Percentiles rank a stretch among this genome's conserved stretches.
phyloP scores from a whole-genome alignment of 2,329 filamentous ascomycete genomes.

The Aspergillus japonicus region DNA sequence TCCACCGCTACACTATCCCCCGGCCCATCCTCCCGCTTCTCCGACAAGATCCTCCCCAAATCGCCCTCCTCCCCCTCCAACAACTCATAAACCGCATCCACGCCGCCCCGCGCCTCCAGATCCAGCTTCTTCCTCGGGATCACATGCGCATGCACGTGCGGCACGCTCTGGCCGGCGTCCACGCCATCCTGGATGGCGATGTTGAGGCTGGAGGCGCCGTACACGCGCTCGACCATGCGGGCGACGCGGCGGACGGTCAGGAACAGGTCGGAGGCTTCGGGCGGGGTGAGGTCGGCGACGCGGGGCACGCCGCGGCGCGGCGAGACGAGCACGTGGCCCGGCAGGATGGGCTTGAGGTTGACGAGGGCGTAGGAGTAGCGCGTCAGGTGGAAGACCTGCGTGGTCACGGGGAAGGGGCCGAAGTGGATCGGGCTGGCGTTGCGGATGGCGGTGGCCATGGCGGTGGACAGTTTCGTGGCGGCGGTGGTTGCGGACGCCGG shows the following conservation, averaged over 20 bases:
- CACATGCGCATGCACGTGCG: slow-evolving; percentile 90
- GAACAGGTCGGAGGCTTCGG: slow-evolving; percentile 83
- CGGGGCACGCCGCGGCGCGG: slow-evolving; percentile 68
- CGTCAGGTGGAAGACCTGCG: slow-evolving; percentile 83
- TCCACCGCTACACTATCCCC: slow-evolving; percentile 7
- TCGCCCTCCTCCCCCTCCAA: slow-evolving; percentile 85
- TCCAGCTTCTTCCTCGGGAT: slow-evolving; percentile 69
- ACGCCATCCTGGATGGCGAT: slow-evolving; percentile 91
- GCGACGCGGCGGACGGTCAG: slow-evolving; percentile 80
- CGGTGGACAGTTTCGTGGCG: too few species aligned
- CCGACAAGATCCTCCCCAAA: slow-evolving; percentile 63
- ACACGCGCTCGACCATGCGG: slow-evolving; percentile 65
- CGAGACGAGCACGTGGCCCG: slow-evolving; percentile 89
- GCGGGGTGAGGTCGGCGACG: slow-evolving; percentile 68
- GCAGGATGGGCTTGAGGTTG: slow-evolving; percentile 91
- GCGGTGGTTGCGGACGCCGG: too few species aligned
- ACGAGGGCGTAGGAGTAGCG: slow-evolving; percentile 81
- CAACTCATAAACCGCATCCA: slow-evolving; percentile 76
- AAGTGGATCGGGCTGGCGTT: slow-evolving; percentile 59
- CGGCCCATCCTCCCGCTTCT: slow-evolving; percentile 17
- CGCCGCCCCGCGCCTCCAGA: slow-evolving; percentile 56
- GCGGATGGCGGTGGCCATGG: slow-evolving; percentile 13
- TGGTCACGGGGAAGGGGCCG: slow-evolving; percentile 72
- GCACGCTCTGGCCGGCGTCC: slow-evolving; percentile 88
- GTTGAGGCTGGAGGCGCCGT: slow-evolving; percentile 74